Percentiles rank a stretch among this genome's conserved stretches.
Conservation (phyloP, 2,329 filamentous ascomycete genomes). For the Ophiostoma ips region DNA sequence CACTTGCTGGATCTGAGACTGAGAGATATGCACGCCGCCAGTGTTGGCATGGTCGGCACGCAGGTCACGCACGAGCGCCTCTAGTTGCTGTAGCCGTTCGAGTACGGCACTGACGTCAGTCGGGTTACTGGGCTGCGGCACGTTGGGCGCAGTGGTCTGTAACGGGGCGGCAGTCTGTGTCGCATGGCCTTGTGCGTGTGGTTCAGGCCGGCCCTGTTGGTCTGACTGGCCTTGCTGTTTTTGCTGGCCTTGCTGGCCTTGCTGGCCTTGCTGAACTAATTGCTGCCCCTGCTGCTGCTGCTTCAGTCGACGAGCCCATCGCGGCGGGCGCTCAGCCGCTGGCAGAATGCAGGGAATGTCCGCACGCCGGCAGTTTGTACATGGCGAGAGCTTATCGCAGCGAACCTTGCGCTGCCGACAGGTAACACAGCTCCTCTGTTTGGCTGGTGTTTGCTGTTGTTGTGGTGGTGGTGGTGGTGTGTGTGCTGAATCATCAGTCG, state of each 20-base stretch:
- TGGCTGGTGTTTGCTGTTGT: conserved; percentile 12
- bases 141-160: no score
- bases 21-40: not conserved
- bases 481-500: not conserved
- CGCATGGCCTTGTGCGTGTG: not conserved
- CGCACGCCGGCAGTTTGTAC: conserved; percentile 39
- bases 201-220: no score
- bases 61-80: conserved; percentile 36
- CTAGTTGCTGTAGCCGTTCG: conserved; percentile 34
- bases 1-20: not conserved
- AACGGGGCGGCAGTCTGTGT: not conserved
- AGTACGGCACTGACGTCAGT: conserved; percentile 26
- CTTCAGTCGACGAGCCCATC: conserved; percentile 37
- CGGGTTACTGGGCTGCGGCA: not conserved
- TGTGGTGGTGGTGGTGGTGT: not conserved
- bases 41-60: conserved; percentile 18
- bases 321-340: conserved; percentile 32
- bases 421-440: conserved; percentile 33
- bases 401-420: conserved; percentile 42
- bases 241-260: conserved; percentile 1
- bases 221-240: not conserved
- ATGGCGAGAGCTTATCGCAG: conserved; percentile 41
- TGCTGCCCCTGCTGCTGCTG: conserved; percentile 8
- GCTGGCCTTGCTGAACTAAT: not conserved
- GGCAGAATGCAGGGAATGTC: conserved; percentile 38